Evolutionary conservation across 2,329 filamentous ascomycete genomes (phyloP), one percentile per base, ranked within the genome.

Genomic region (Pseudocercospora eumusae): DNA sequence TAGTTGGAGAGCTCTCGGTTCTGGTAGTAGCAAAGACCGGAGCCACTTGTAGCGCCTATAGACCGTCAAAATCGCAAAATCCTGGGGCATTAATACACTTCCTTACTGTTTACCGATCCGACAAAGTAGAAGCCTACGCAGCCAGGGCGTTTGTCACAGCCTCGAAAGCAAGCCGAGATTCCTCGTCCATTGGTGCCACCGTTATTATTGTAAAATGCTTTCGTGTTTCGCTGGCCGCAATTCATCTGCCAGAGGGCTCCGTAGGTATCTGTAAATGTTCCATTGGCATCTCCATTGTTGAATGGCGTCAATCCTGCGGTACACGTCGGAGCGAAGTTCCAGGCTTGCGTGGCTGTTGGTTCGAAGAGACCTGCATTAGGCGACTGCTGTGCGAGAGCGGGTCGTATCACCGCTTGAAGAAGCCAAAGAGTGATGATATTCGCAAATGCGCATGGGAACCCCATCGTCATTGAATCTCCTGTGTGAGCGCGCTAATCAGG

Each of bases 181-280:
- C 56, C 56, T 50, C 44, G n/a, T 25, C 56, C 56, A 11, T 52
- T 52, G 13, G 56, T 59, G 15, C 56, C 56, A 33, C 56, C 56
- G 23, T 25, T 40, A 8, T 20, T 25, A 20, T 52, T 50, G 25
- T 20, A 59, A n/a, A 10, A 44, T 5, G 45, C 5, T 13, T 33
- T 25, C 13, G 33, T 31, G 8, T 21, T 27, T 11, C 40, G 31
- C 31, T 59, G 57, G 4, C 31, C 57, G 18, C 57, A 59, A 11
- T 53, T 40, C 4, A 59, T 18, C 23, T 59, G 45, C 20, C 49
- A 54, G 1, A 21, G 50, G 23, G 50, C 50, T 1, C 27, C 27
- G 31, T 33, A 54, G 28, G 10, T 54, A 36, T 54, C 50, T 18
- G 31, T 36, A 8, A 54, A 33, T 7, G 50, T 54, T n/a, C 50